phyloP scores from a whole-genome alignment of 148 eudicot species.

The Agrostemma githago region DNA sequence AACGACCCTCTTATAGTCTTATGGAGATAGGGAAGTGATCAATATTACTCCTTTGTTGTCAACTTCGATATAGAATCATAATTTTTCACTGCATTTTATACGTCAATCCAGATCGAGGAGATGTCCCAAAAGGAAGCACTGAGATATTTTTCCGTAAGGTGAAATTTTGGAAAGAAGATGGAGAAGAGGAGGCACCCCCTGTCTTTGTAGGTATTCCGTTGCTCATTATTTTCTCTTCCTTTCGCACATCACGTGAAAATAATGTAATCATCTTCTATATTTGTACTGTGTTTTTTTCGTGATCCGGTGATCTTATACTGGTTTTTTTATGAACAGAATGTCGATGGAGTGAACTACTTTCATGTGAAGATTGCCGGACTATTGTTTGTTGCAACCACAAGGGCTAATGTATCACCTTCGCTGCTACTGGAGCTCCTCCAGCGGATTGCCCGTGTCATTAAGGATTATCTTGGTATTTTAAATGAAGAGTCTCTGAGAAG shows the following conservation, averaged over 20 bases:
- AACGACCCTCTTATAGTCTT: not conserved
- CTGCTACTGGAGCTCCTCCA: constrained; percentile 87
- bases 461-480: constrained; percentile 93
- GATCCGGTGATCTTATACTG: not conserved
- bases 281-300: not conserved
- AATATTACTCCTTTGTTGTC: not conserved
- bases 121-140: constrained; percentile 87
- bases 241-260: not conserved
- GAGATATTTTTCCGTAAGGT: constrained; percentile 97
- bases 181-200: constrained; percentile 96
- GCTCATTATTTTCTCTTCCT: not conserved
- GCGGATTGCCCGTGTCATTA: constrained; percentile 86
- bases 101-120: constrained; percentile 67
- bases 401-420: constrained; percentile 83
- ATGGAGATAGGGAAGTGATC: not conserved
- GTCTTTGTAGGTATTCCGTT: constrained; percentile 89
- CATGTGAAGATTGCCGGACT: constrained; percentile 95
- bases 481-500: constrained; percentile 83
- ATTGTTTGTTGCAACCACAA: constrained; percentile 90
- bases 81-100: constrained; percentile 3
- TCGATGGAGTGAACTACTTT: constrained; percentile 94
- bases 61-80: not conserved
- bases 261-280: not conserved
- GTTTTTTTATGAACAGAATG: constrained; percentile 46
- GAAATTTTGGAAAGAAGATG: constrained; percentile 98